Base-by-base conservation (phyloP, 2,329 filamentous ascomycete species). In the Paecilomyces sp. region DNA sequence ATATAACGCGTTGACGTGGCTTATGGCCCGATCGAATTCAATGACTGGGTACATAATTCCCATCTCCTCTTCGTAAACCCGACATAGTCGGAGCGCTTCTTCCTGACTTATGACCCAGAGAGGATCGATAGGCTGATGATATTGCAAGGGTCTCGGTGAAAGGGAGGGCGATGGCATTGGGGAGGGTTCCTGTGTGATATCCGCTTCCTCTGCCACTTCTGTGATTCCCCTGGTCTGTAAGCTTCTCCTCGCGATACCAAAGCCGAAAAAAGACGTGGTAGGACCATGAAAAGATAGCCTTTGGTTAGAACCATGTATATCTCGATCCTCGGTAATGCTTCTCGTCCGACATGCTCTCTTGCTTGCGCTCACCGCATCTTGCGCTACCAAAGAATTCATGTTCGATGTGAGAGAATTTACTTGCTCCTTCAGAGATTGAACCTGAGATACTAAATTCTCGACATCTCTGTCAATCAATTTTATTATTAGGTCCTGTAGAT, bases 11-110 rank as follows among this genome's bases (percentile, higher is more conserved):
- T 84, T 84, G 1, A 88, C 87, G 70, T 96, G 89, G 4, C 79
- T 77, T 53, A 91, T 83, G 33, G 94, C 78, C 59, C 82, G 63
- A 61, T 89, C 84, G 33, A 94, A 86, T 65, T 90, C 84, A 47
- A 95, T 74, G 15, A 95, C 86, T 0, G 92, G 92, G 69, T 95
- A 96, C 90, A 96, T 94, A 65, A 92, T 83, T 34, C 90, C 90
- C 67, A 94, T 87, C 68, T 95, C 91, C 65, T 96, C 91, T 63
- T 95, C 89, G 70, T 93, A 92, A 0, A 95, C 79, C 13, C 84
- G 81, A 62, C 90, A 88, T 13, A 96, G 76, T 0, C 90, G 85
- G 11, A 92, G 73, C 65, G 92, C 89, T 70, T 97, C 91, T 51
- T 90, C 85, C 67, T 87, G 85, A 51, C 83, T 84, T 41, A 94